A percentile compares a stretch with the other conserved stretches of the same genome.
Evolutionary conservation across 1,139 yeast species (phyloP).

Genomic region (Candida frijolesensis): DNA sequence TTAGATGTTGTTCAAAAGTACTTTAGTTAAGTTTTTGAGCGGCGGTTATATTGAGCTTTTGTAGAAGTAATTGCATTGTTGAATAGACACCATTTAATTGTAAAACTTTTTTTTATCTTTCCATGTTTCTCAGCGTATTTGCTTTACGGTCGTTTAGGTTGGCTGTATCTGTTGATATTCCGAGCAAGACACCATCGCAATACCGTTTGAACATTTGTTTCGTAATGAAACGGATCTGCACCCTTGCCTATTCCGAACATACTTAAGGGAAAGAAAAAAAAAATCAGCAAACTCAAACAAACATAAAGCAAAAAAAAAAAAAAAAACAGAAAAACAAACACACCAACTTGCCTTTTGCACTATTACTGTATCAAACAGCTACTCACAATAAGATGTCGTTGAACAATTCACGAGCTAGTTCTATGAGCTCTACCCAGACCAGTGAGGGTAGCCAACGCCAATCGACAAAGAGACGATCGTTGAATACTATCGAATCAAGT

Average conservation of each 20-base stretch:
- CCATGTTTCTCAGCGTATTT: neutral
- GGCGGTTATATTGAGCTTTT: neutral
- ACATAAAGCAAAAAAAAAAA: neutral
- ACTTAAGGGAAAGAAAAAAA: neutral
- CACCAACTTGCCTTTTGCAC: neutral
- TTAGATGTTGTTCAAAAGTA: constrained; percentile 61
- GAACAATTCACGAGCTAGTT: constrained; percentile 1
- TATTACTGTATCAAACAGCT: neutral
- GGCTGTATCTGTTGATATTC: too few relatives aligned
- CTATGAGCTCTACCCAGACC: neutral
- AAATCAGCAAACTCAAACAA: neutral
- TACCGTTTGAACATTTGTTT: too few relatives aligned
- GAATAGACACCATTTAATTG: constrained; percentile 1
- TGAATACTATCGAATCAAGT: constrained; percentile 77
- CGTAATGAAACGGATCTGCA: neutral
- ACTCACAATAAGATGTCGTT: neutral
- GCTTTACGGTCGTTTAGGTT: too few relatives aligned
- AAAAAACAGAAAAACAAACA: neutral
- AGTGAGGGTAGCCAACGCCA: neutral
- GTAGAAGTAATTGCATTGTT: neutral
- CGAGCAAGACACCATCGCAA: too few relatives aligned
- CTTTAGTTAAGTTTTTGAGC: constrained; percentile 12
- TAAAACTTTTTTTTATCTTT: neutral
- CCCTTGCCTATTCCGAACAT: too few relatives aligned
- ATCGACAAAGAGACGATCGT: constrained; percentile 30